Conservation (phyloP, 192 early-diverging fungal species). For the Thoreauomyces humboldtii region DNA sequence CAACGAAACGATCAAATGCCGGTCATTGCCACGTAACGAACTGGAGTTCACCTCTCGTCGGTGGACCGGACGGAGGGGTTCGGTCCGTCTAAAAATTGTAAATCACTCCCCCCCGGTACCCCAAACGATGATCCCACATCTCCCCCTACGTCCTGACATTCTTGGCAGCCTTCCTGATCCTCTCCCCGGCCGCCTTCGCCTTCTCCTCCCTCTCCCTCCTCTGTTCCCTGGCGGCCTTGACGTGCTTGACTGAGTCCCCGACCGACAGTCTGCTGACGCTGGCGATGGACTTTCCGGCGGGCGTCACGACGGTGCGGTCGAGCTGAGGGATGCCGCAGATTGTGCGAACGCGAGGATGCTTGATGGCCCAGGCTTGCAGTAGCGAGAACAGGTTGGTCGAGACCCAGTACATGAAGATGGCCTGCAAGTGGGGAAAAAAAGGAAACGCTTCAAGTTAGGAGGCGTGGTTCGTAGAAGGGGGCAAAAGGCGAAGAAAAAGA, state of each 20-base stretch:
- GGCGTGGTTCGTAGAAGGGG: background rate
- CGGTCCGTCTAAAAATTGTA: no score
- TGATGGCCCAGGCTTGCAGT: constrained; percentile 66
- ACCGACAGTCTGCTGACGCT: constrained; percentile 14
- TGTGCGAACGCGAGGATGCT: constrained; percentile 52
- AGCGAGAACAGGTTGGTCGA: constrained; percentile 71
- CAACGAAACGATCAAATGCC: no score
- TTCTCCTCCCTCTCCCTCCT: constrained; percentile 1
- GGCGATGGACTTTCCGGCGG: background rate
- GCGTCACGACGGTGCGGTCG: constrained; percentile 2
- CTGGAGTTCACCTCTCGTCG: no score
- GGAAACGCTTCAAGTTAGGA: background rate
- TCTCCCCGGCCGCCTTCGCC: background rate
- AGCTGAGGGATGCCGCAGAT: constrained; percentile 56
- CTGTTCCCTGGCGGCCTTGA: constrained; percentile 28
- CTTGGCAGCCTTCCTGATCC: background rate
- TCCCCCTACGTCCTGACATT: no score
- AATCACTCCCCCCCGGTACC: no score
- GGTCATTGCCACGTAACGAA: no score
- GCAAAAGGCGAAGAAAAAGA: background rate
- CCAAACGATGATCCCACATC: no score
- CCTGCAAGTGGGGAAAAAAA: constrained; percentile 41
- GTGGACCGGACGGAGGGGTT: no score
- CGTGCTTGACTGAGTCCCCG: constrained; percentile 30
- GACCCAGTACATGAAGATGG: constrained; percentile 83